phyloP scores from a whole-genome alignment of 2,329 filamentous ascomycete species.

The Cladosporium sp. region DNA sequence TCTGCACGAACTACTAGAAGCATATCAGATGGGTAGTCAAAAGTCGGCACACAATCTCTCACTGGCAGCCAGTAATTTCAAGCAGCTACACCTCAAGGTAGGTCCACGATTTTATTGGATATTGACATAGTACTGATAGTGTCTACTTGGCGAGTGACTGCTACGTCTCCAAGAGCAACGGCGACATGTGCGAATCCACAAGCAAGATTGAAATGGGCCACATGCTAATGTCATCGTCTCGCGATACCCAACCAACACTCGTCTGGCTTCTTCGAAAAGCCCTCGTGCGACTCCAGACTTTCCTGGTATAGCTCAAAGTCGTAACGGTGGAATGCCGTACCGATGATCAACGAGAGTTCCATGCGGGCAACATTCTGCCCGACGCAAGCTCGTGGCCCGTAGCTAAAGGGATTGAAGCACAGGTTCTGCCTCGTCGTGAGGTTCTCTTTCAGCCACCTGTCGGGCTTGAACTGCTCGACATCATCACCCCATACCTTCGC shows the following conservation, averaged over 20 bases:
- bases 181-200: neutral
- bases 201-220: neutral
- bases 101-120: neutral
- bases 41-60: neutral
- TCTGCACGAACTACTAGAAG: neutral
- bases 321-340: constrained; percentile 40
- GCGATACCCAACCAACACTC: constrained; percentile 34
- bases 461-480: constrained; percentile 43
- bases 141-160: neutral
- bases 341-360: constrained; percentile 44
- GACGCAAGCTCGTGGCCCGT: constrained; percentile 46
- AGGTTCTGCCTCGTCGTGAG: constrained; percentile 40
- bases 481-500: constrained; percentile 44
- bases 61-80: neutral
- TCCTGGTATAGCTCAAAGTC: constrained; percentile 41
- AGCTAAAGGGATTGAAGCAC: constrained; percentile 46
- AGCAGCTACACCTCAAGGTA: neutral
- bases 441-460: constrained; percentile 42
- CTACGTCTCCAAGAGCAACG: neutral
- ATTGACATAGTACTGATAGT: neutral
- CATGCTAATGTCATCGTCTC: constrained; percentile 19
- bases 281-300: constrained; percentile 37
- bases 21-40: neutral
- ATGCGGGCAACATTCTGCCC: constrained; percentile 47
- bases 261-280: constrained; percentile 38